Conservation (phyloP, 2,329 filamentous ascomycete genomes). For the Xylaria digitata region DNA sequence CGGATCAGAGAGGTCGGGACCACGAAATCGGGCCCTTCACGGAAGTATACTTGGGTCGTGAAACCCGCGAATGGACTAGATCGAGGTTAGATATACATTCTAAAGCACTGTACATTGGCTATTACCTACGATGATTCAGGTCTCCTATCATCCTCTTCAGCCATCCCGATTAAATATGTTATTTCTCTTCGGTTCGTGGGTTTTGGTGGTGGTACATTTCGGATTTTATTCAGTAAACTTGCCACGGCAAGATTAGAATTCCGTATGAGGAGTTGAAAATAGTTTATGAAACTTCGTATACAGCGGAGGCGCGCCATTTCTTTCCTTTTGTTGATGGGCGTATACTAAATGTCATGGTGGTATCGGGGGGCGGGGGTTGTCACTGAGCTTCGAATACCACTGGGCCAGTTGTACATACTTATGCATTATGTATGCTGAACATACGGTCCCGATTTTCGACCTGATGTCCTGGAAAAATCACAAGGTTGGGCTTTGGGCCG, state of each 20-base stretch:
- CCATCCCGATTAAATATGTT: slow-evolving; percentile 23
- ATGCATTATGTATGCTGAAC: slow-evolving; percentile 30
- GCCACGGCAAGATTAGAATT: slow-evolving; percentile 29
- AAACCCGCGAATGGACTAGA: slow-evolving; percentile 30
- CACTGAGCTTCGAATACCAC: slow-evolving; percentile 23
- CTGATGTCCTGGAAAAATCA: slow-evolving; percentile 8
- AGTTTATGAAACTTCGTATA: slow-evolving; percentile 25
- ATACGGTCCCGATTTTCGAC: slow-evolving; percentile 24
- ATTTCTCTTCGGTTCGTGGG: slow-evolving; percentile 19
- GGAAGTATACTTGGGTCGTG: slow-evolving; percentile 26
- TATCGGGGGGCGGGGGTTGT: slow-evolving; percentile 23
- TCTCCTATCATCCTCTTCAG: slow-evolving; percentile 27
- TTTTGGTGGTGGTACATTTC: slow-evolving; percentile 6
- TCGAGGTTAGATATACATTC: slow-evolving; percentile 12
- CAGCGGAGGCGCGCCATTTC: slow-evolving; percentile 28
- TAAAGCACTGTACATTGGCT: not conserved
- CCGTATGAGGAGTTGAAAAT: slow-evolving; percentile 26
- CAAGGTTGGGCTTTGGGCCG: slow-evolving; percentile 31
- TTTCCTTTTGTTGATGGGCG: slow-evolving; percentile 2
- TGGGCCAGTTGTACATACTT: slow-evolving; percentile 30
- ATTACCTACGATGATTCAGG: slow-evolving; percentile 31
- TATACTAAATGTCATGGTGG: slow-evolving; percentile 6
- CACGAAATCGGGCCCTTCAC: slow-evolving; percentile 4
- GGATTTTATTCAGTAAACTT: slow-evolving; percentile 18
- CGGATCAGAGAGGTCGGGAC: slow-evolving; percentile 29